Conservation (phyloP, 495 filamentous ascomycete genomes). For the Parathielavia appendiculata region DNA sequence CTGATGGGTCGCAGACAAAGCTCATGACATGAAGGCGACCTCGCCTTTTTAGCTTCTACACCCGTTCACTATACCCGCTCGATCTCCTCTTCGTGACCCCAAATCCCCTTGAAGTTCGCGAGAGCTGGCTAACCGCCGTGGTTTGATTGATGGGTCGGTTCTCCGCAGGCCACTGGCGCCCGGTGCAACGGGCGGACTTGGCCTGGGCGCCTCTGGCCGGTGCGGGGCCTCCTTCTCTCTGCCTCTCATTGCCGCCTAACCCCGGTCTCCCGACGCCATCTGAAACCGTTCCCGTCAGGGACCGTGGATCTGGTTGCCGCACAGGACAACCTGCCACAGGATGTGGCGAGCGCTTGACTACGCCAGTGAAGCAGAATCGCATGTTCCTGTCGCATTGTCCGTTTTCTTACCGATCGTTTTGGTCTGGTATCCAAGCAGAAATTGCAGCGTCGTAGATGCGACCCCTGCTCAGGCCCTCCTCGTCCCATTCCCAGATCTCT, state of each 20-base stretch:
- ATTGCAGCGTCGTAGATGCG: neutral
- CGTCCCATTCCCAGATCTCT: neutral
- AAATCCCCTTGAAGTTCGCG: neutral
- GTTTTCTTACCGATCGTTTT: conserved; percentile 10
- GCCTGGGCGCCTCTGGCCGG: conserved; percentile 9
- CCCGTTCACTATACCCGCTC: no score
- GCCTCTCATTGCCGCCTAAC: conserved; percentile 8
- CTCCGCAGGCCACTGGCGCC: neutral
- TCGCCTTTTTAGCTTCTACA: no score
- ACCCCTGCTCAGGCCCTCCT: neutral
- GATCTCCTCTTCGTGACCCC: no score
- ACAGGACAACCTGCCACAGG: conserved; percentile 12
- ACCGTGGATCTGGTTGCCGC: conserved; percentile 28
- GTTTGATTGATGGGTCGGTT: no score
- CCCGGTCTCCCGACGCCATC: conserved; percentile 33
- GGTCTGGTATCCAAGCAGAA: conserved; percentile 2
- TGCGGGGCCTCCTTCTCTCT: conserved; percentile 15
- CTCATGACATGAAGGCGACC: no score
- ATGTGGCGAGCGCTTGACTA: conserved; percentile 25
- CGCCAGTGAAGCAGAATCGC: conserved; percentile 13
- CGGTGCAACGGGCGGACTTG: neutral
- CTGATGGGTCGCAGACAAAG: no score
- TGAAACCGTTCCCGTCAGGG: conserved; percentile 41
- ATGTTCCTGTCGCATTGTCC: conserved; percentile 11
- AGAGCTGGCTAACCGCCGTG: neutral